Evolutionary conservation across 2,329 filamentous ascomycete genomes (phyloP).

Genomic region (Pseudopyrenochaeta lycopersici): DNA sequence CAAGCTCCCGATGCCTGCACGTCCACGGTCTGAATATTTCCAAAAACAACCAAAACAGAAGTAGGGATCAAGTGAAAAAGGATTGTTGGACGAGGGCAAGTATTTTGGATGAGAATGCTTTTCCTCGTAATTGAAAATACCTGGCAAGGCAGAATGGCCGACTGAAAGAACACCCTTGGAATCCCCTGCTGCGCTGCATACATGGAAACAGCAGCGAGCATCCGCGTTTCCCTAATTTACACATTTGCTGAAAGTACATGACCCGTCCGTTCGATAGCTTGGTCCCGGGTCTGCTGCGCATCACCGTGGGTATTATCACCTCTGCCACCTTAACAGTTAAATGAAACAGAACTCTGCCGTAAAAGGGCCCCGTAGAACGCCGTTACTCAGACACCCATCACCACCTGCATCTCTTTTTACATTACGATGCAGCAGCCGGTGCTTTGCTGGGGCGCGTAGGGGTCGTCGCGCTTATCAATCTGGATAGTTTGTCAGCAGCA

Average conservation of each 20-base stretch:
- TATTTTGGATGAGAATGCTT: conserved; percentile 28
- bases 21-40: not conserved
- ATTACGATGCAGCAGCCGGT: conserved; percentile 95
- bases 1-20: conserved; percentile 1
- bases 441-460: conserved; percentile 95
- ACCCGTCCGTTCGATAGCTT: conserved; percentile 35
- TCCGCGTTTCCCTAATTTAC: conserved; percentile 49
- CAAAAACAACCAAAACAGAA: not conserved
- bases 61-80: not conserved
- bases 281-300: conserved; percentile 39
- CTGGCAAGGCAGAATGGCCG: conserved; percentile 36
- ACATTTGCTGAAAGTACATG: conserved; percentile 52
- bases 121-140: conserved; percentile 36
- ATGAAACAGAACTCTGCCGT: conserved; percentile 47
- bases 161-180: conserved; percentile 31
- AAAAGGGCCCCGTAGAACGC: conserved; percentile 49
- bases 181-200: conserved; percentile 39
- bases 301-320: conserved; percentile 49
- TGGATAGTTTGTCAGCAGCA: conserved; percentile 45
- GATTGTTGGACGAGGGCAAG: not conserved
- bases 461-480: conserved; percentile 95
- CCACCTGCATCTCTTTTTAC: conserved; percentile 61
- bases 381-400: conserved; percentile 44
- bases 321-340: conserved; percentile 43
- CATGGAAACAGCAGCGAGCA: conserved; percentile 33